phyloP scores from a whole-genome alignment of 2,329 filamentous ascomycete species.

The Aspergillus sojae region DNA sequence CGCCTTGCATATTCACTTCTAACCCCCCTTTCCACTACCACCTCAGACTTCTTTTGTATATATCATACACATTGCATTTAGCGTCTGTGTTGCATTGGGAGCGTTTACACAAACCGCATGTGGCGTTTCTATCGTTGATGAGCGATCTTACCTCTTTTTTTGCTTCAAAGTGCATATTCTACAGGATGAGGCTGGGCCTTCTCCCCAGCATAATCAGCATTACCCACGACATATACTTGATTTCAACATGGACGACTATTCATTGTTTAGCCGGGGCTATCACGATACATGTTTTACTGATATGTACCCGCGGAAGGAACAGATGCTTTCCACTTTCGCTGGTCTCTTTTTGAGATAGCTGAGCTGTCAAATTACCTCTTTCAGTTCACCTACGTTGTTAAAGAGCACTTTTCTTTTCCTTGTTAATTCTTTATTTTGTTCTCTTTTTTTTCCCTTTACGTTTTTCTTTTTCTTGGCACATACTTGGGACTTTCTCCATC shows the following conservation, averaged over 20 bases:
- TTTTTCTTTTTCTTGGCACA: neutral
- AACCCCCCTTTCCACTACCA: neutral
- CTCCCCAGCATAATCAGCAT: neutral
- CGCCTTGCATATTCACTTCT: neutral
- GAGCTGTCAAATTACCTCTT: too few relatives aligned
- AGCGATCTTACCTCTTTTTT: neutral
- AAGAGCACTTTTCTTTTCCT: neutral
- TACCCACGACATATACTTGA: neutral
- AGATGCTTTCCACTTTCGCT: too few relatives aligned
- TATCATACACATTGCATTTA: neutral
- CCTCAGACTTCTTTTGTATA: neutral
- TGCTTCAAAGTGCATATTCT: neutral
- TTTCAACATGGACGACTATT: neutral
- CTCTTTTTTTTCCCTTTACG: neutral
- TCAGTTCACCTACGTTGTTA: too few relatives aligned
- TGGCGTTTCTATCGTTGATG: neutral
- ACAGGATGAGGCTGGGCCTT: neutral
- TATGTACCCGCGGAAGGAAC: too few relatives aligned
- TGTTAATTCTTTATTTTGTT: neutral
- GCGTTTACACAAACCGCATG: neutral
- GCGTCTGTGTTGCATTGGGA: constrained; percentile 3
- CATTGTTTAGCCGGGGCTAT: neutral
- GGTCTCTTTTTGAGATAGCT: too few relatives aligned
- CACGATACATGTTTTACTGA: neutral
- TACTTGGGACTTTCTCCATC: neutral